Conservation (phyloP, 202 grass and related monocot genomes). For the Dendrocalamus latiflorus region DNA sequence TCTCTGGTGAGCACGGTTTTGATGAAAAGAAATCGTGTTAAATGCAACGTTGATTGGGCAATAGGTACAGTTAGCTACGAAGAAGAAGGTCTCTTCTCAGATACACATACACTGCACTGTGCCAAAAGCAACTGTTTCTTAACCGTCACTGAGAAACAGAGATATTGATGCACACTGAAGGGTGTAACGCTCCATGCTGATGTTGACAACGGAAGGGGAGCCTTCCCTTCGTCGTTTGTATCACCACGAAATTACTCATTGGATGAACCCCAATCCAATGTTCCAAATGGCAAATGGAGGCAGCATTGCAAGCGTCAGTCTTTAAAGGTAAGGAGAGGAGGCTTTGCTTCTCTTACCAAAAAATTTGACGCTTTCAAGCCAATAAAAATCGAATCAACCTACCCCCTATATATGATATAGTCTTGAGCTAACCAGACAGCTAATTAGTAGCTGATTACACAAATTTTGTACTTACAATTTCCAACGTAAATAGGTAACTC, state of each 20-base stretch:
- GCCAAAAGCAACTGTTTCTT: slow-evolving; percentile 16
- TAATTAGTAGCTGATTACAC: neutral
- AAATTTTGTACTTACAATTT: neutral
- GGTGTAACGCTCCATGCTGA: slow-evolving; percentile 33
- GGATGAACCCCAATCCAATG: slow-evolving; percentile 16
- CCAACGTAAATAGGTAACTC: neutral
- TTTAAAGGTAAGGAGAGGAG: slow-evolving; percentile 37
- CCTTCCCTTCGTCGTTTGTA: slow-evolving; percentile 35
- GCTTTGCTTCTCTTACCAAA: slow-evolving; percentile 37
- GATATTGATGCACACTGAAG: slow-evolving; percentile 18
- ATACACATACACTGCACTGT: neutral
- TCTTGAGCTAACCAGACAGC: neutral
- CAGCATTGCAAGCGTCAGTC: slow-evolving; percentile 10
- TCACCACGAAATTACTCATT: slow-evolving; percentile 44
- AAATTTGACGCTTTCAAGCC: neutral
- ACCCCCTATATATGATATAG: neutral
- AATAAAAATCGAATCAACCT: slow-evolving; percentile 21
- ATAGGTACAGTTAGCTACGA: slow-evolving; percentile 6
- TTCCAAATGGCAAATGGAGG: slow-evolving; percentile 43
- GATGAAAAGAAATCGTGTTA: slow-evolving; percentile 9
- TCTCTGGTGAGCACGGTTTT: slow-evolving; percentile 4
- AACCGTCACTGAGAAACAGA: slow-evolving; percentile 18
- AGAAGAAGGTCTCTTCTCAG: slow-evolving; percentile 13
- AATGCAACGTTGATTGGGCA: slow-evolving; percentile 13
- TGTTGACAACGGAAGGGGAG: slow-evolving; percentile 34